Evolutionary conservation across 805 yeast species (phyloP).

Genomic region (Wickerhamiella kurtzmanii): DNA sequence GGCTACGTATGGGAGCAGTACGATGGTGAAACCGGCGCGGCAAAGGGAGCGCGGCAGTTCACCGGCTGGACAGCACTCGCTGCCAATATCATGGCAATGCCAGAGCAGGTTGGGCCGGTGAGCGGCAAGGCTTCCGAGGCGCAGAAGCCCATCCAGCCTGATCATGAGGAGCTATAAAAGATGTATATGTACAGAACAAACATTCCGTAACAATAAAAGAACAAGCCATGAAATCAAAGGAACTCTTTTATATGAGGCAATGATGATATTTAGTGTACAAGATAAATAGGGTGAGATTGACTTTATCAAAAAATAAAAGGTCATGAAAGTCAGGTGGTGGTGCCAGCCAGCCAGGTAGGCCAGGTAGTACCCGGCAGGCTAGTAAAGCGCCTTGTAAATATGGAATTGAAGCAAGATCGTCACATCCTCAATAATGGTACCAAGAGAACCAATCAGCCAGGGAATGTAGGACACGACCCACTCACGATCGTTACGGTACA

Average conservation of each 20-base stretch:
- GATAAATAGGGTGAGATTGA: neutral
- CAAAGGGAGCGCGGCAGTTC: constrained; percentile 76
- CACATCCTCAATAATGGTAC: constrained; percentile 60
- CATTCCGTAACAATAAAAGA: neutral
- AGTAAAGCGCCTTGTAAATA: constrained; percentile 27
- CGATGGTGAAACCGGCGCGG: constrained; percentile 58
- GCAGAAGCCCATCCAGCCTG: neutral
- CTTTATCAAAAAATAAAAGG: no score
- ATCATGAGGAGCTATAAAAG: constrained; percentile 9
- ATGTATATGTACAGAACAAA: constrained; percentile 17
- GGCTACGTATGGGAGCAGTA: constrained; percentile 91
- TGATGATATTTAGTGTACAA: neutral
- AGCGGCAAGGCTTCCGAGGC: no score
- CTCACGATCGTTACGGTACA: constrained; percentile 46
- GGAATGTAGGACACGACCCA: constrained; percentile 52
- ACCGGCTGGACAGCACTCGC: constrained; percentile 89
- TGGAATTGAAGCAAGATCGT: constrained; percentile 57
- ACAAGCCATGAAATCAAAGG: no score
- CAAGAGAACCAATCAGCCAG: constrained; percentile 69
- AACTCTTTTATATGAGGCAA: no score
- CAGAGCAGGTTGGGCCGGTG: constrained; percentile 27
- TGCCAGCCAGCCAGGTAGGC: no score
- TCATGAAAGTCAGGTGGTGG: no score
- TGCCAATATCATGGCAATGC: constrained; percentile 72
- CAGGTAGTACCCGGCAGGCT: neutral